A percentile compares a stretch with the other conserved stretches of the same genome.
These are phyloP conservation scores for Posidonia australis DNA, from an alignment of 106 monocot genomes.

Conservation along the genomic window DNA sequence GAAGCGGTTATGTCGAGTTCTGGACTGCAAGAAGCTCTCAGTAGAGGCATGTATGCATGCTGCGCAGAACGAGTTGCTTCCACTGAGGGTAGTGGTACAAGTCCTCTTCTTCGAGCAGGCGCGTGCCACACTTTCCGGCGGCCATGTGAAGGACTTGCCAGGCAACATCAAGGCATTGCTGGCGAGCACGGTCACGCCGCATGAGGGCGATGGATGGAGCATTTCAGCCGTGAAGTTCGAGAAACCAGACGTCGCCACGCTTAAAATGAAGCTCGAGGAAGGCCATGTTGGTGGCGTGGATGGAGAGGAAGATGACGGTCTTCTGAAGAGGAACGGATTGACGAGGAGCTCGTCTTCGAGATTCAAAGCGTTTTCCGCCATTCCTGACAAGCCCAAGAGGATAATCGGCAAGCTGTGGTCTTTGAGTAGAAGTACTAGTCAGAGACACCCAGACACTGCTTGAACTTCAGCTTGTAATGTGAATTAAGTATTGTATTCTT, in stretches of 20 bases:
- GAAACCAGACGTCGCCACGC: conserved; percentile 40
- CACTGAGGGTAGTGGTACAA: conserved; percentile 69
- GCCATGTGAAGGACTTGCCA: conserved; percentile 31
- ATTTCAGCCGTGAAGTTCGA: conserved; percentile 18
- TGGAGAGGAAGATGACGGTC: conserved; percentile 17
- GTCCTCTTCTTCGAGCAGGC: conserved; percentile 83
- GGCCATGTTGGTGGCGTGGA: conserved; percentile 32
- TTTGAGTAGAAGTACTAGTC: conserved; percentile 44
- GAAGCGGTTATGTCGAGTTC: conserved; percentile 48
- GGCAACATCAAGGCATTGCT: conserved; percentile 39
- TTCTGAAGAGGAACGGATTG: conserved; percentile 6
- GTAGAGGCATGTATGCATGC: conserved; percentile 72
- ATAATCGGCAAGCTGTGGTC: conserved; percentile 68
- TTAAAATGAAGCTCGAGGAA: conserved; percentile 79
- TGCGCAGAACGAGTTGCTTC: conserved; percentile 72
- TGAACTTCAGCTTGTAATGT: too few relatives aligned
- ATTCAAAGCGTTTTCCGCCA: conserved; percentile 49
- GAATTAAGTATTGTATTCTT: neutral
- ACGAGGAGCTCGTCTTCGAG: conserved; percentile 47
- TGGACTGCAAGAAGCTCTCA: conserved; percentile 87
- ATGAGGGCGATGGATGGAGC: conserved; percentile 40
- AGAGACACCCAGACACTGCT: conserved; percentile 18
- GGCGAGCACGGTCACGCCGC: conserved; percentile 4
- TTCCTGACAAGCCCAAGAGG: conserved; percentile 51
- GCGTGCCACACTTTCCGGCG: conserved; percentile 27